Base-by-base conservation (phyloP, 2,329 filamentous ascomycete genomes). In the Aspergillus neotritici region DNA sequence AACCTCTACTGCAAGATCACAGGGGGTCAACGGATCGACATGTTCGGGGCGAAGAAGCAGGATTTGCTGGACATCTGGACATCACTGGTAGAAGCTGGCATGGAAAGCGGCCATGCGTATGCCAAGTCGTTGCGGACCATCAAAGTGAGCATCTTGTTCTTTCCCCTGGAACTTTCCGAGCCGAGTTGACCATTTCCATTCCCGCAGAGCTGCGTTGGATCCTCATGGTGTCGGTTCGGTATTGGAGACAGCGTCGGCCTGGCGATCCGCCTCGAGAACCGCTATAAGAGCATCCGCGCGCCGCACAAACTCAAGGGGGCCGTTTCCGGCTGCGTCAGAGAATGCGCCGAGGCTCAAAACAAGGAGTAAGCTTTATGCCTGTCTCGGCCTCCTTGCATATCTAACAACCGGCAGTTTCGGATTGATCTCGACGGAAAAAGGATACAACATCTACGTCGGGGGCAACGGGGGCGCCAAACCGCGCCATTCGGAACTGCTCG, bases 281-380 rank as follows among this genome's bases (percentile, higher is more conserved):
- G 89, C 35, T 95, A 95, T 68, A 95, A 95, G 75, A 87, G 86
- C 58, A 85, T 95, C 46, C 80, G 89, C n/a, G 77, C 78, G 12
- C 89, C 89, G 7, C 89, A 95, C 65, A 95, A 95, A 73, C 79
- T 94, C 63, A 95, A 95, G 66, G 88, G 86, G 1, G 89, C 87
- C 43, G 88, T 95, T 0, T 90, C 84, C 42, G 89, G 89, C 10
- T 95, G 89, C 52, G 87, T 95, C n/a, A 77, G 89, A 42, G 89
- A 95, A 67, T 95, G 89, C 54, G 89, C 89, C 1, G 89, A 95
- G 66, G 89, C 89, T 1, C 89, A 94, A 60, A 91, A 84, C 66
- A 95, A 95, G 67, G 89, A 95, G 82, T 85, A 67, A 56, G 79
- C 21, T 25, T 25, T 25, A 25, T 25, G 21, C 21, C 21, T 17